Percentiles rank a stretch among this genome's conserved stretches.
Conservation (phyloP, 805 yeast genomes). For the Candida pseudoglaebosa region DNA sequence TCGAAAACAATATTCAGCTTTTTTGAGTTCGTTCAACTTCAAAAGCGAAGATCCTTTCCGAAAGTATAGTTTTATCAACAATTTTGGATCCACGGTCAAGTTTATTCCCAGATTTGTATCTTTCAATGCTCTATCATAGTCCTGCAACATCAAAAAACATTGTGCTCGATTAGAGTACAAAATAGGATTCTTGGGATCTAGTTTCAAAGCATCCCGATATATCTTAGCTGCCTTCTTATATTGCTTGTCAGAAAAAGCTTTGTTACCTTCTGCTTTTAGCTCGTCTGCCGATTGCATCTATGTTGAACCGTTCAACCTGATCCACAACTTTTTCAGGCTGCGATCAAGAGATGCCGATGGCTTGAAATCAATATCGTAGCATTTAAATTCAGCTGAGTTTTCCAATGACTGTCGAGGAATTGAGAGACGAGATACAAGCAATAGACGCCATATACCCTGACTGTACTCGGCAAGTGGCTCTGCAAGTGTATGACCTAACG, state of each 20-base stretch:
- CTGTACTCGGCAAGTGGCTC: constrained; percentile 37
- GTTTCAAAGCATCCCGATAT: constrained; percentile 53
- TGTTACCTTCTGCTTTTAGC: constrained; percentile 48
- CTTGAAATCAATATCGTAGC: no score
- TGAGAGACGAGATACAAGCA: constrained; percentile 72
- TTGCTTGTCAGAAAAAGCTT: constrained; percentile 42
- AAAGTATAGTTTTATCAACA: constrained; percentile 47
- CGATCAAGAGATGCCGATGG: no score
- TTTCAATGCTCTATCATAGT: constrained; percentile 45
- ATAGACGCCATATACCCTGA: constrained; percentile 86
- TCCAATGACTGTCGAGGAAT: constrained; percentile 39
- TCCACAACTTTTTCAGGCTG: neutral
- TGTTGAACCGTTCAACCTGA: neutral
- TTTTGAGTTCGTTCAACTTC: constrained; percentile 18
- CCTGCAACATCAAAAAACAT: constrained; percentile 50
- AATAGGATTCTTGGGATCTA: constrained; percentile 49
- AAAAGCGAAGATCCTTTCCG: constrained; percentile 44
- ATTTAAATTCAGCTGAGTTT: neutral
- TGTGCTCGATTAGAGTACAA: constrained; percentile 67
- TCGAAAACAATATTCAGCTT: constrained; percentile 27
- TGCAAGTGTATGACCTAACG: constrained; percentile 42
- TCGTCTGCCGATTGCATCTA: constrained; percentile 18
- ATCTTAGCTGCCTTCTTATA: constrained; percentile 48
- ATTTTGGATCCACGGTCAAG: constrained; percentile 23
- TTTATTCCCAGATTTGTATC: constrained; percentile 50